Conservation (phyloP, 495 filamentous ascomycete genomes). For the Aspergillus avenaceus region DNA sequence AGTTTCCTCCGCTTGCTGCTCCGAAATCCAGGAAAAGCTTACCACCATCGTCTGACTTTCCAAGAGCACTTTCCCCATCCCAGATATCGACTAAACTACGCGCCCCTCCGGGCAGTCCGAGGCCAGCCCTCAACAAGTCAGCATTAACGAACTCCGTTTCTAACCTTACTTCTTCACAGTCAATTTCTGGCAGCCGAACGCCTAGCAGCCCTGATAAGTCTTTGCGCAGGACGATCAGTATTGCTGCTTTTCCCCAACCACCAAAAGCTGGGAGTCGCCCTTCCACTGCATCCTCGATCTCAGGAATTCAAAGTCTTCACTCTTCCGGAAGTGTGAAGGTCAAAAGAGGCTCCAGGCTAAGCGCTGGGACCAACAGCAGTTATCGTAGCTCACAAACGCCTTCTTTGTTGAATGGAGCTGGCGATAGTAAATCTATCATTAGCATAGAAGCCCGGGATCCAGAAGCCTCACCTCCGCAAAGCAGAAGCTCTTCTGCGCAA, state of each 20-base stretch:
- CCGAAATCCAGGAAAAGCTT: constrained; percentile 67
- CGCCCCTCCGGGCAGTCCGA: constrained; percentile 59
- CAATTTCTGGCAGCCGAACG: constrained; percentile 30
- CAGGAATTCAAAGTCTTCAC: constrained; percentile 23
- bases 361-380: constrained; percentile 37
- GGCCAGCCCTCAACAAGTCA: constrained; percentile 48
- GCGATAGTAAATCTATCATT: constrained; percentile 67
- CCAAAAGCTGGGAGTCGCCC: constrained; percentile 57
- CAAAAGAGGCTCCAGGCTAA: constrained; percentile 36
- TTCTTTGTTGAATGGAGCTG: constrained; percentile 74
- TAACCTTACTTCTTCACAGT: constrained; percentile 33
- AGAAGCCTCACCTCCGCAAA: constrained; percentile 80
- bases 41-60: constrained; percentile 40
- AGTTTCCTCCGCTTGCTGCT: constrained; percentile 66
- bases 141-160: constrained; percentile 44
- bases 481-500: constrained; percentile 82
- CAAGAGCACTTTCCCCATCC: constrained; percentile 36
- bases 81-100: constrained; percentile 54
- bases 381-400: constrained; percentile 55
- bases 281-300: constrained; percentile 37
- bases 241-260: constrained; percentile 88
- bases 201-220: constrained; percentile 53
- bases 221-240: constrained; percentile 82
- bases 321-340: constrained; percentile 25
- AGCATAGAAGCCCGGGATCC: constrained; percentile 57